These are phyloP conservation scores for Beauveria rudraprayagi DNA, from an alignment of 2,329 filamentous ascomycete species.

Conservation along the genomic window DNA sequence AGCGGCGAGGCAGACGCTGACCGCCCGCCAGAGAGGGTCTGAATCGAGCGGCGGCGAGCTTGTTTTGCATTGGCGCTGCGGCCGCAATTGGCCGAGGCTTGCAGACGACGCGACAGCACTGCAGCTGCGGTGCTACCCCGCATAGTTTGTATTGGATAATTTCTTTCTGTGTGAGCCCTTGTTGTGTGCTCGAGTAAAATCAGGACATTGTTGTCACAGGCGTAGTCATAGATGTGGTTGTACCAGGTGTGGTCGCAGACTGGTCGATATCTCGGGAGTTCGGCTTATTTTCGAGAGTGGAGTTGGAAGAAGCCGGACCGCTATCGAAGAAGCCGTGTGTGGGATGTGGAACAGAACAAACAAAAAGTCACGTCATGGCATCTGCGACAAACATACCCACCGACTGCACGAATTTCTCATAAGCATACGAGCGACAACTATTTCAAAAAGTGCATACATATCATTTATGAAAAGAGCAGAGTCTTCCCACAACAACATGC, in stretches of 20 bases:
- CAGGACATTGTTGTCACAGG: not conserved
- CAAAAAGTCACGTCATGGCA: not conserved
- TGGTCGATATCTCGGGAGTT: not conserved
- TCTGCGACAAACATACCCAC: no score
- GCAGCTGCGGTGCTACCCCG: constrained; percentile 13
- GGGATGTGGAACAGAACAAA: not conserved
- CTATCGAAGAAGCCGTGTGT: not conserved
- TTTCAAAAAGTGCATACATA: no score
- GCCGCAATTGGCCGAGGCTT: constrained; percentile 11
- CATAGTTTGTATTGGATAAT: constrained; percentile 11
- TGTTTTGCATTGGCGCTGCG: not conserved
- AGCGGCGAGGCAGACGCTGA: not conserved
- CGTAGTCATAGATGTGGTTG: not conserved
- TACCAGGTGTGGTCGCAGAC: not conserved
- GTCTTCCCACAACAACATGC: not conserved
- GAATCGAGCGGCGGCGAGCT: not conserved
- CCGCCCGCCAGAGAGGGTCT: not conserved
- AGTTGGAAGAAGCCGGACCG: constrained; percentile 7
- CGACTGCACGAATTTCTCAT: no score
- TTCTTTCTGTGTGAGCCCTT: not conserved
- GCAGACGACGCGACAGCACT: constrained; percentile 14
- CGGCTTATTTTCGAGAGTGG: constrained; percentile 8
- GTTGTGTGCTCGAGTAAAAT: not conserved
- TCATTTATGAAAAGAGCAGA: not conserved
- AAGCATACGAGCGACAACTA: no score